Conservation (phyloP, 257 asterid species). For the Primulina tabacum region DNA sequence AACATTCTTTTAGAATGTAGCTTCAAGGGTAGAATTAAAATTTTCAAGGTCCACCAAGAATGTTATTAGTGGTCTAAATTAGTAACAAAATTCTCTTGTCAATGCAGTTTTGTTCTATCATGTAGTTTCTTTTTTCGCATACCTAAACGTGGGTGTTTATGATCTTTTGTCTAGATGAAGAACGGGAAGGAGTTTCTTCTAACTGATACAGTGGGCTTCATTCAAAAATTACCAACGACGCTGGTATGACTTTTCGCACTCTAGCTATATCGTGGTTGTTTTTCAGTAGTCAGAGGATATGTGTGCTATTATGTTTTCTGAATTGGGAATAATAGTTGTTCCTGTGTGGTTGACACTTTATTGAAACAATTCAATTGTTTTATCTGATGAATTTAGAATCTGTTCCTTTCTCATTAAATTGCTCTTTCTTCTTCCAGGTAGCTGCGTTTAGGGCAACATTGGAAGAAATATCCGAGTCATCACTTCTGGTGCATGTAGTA, state of each 20-base stretch:
- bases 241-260: slow-evolving; percentile 47
- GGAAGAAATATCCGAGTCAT: slow-evolving; percentile 90
- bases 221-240: slow-evolving; percentile 91
- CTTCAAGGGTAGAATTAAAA: background rate
- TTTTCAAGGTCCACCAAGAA: background rate
- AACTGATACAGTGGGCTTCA: slow-evolving; percentile 96
- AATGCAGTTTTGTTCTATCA: slow-evolving; percentile 4
- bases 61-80: background rate
- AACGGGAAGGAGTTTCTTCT: slow-evolving; percentile 92
- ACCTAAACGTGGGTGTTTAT: slow-evolving; percentile 18
- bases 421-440: slow-evolving; percentile 47
- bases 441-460: slow-evolving; percentile 99
- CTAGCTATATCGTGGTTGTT: slow-evolving; percentile 16
- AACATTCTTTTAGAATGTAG: background rate
- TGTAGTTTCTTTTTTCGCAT: background rate
- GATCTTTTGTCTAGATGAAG: slow-evolving; percentile 54
- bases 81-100: background rate
- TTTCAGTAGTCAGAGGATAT: background rate
- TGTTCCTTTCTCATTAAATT: slow-evolving; percentile 3
- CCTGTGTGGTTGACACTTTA: slow-evolving; percentile 1
- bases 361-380: background rate
- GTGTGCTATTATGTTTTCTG: slow-evolving; percentile 5
- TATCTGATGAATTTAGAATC: slow-evolving; percentile 19
- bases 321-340: background rate
- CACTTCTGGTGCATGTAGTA: slow-evolving; percentile 92